Conservation (phyloP, 2,329 filamentous ascomycete genomes). For the Calonectria hongkongensis region DNA sequence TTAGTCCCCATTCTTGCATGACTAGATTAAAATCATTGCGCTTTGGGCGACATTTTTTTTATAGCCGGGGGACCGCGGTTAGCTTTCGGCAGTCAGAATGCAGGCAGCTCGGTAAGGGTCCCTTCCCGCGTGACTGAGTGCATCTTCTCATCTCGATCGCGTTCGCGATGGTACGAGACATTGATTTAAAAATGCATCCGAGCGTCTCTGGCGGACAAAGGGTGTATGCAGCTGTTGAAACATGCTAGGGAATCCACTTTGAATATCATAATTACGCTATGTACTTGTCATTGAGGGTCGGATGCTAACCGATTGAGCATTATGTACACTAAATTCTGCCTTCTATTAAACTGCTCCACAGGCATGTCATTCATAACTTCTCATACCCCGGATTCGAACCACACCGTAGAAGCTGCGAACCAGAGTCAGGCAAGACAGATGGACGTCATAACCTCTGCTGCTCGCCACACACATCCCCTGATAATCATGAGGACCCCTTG, state of each 20-base stretch:
- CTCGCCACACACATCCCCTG: background rate
- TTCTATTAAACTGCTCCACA: slow-evolving; percentile 4
- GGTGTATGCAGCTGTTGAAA: background rate
- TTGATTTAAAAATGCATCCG: slow-evolving; percentile 6
- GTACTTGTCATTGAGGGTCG: slow-evolving; percentile 1
- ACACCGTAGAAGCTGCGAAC: background rate
- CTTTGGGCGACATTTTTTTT: background rate
- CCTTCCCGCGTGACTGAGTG: background rate
- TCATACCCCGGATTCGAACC: slow-evolving; percentile 5
- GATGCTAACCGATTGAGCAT: background rate
- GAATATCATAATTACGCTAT: slow-evolving; percentile 21
- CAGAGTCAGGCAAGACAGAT: slow-evolving; percentile 5
- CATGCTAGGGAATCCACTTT: background rate
- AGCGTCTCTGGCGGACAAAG: background rate
- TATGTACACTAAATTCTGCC: background rate
- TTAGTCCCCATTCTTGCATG: background rate
- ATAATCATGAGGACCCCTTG: slow-evolving; percentile 55
- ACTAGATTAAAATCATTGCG: background rate
- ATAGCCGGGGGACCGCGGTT: background rate
- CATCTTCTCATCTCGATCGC: background rate
- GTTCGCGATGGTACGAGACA: background rate
- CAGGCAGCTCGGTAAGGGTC: background rate
- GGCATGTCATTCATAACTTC: background rate
- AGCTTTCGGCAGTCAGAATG: slow-evolving; percentile 3
- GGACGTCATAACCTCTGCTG: background rate